Evolutionary conservation across 2,329 filamentous ascomycete species (phyloP).

Genomic region (Amauroascus niger): DNA sequence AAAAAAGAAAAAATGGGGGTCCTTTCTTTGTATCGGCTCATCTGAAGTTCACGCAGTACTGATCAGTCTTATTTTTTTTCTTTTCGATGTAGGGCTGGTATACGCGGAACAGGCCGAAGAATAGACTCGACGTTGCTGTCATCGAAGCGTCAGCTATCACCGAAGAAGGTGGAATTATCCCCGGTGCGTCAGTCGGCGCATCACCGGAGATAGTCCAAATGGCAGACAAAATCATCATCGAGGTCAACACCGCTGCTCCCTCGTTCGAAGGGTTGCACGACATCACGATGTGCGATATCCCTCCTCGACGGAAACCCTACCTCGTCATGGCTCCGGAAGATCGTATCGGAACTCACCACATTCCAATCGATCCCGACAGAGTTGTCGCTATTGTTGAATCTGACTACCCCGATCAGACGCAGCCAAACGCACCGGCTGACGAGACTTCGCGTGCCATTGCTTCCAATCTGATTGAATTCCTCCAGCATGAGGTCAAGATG

Average conservation of each 20-base stretch:
- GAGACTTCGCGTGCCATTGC: slow-evolving; percentile 64
- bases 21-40: background rate
- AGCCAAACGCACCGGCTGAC: slow-evolving; percentile 67
- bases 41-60: background rate
- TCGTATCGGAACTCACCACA: slow-evolving; percentile 70
- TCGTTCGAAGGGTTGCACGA: slow-evolving; percentile 84
- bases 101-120: slow-evolving; percentile 65
- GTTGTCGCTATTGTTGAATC: slow-evolving; percentile 77
- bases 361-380: slow-evolving; percentile 75
- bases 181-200: slow-evolving; percentile 74
- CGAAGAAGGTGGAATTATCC: slow-evolving; percentile 79
- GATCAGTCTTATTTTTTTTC: background rate
- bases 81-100: slow-evolving; percentile 60
- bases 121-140: slow-evolving; percentile 70
- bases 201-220: slow-evolving; percentile 80
- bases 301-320: slow-evolving; percentile 72
- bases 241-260: slow-evolving; percentile 79
- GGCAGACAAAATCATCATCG: slow-evolving; percentile 86
- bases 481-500: slow-evolving; percentile 73
- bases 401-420: slow-evolving; percentile 68
- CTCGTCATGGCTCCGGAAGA: slow-evolving; percentile 78
- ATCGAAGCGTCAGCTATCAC: slow-evolving; percentile 81
- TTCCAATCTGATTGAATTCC: slow-evolving; percentile 67
- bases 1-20: too few relatives aligned
- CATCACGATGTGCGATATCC: slow-evolving; percentile 79